Evolutionary conservation across 306 rosid species (phyloP), one percentile per base, ranked within the genome.

Genomic region (Corylus avellana): DNA sequence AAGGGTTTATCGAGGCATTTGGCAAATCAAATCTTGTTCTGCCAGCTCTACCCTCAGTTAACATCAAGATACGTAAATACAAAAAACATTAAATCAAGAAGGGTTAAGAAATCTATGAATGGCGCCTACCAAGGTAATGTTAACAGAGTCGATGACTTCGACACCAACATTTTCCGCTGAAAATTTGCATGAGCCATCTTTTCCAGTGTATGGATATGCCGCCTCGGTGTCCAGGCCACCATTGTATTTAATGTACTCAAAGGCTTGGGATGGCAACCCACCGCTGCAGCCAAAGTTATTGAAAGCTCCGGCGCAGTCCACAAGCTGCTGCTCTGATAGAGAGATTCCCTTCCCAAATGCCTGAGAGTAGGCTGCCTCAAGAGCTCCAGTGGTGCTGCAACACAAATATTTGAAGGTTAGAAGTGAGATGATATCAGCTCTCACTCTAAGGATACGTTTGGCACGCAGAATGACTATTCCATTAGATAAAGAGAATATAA

Each of bases 211-310:
- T 76, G 99, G 98, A 86, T 95, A 95, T 69, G 96, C 89, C 76
- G 81, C 84, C 85, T 93, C 99, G 8, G 97, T 88, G 59, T 89
- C 96, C 81, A 95, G 92, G 77, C 99, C 99, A 18, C 99, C 98
- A 70, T 90, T 95, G 87, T 83, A 90, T 69, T 93, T 95, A 49
- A 95, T 88, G 85, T 93, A 95, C 76, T 96, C 99, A 82, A 91
- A 96, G 78, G 99, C 99, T 77, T 96, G 99, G 68, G 99, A 96
- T 10, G 99, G 99, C 80, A 96, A 86, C 27, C 99, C 99, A 32
- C 99, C 99, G 5, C 53, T 0, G 83, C 97, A 96, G 75, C 99
- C 99, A 49, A 83, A 88, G 91, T 96, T 96, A 77, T 93, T 96
- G 87, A 93, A 95, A 86, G 89, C 81, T 77, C 97, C 84, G 6